These are phyloP conservation scores for Lycium ferocissimum DNA, from an alignment of 257 asterid species.

Conservation along the genomic window DNA sequence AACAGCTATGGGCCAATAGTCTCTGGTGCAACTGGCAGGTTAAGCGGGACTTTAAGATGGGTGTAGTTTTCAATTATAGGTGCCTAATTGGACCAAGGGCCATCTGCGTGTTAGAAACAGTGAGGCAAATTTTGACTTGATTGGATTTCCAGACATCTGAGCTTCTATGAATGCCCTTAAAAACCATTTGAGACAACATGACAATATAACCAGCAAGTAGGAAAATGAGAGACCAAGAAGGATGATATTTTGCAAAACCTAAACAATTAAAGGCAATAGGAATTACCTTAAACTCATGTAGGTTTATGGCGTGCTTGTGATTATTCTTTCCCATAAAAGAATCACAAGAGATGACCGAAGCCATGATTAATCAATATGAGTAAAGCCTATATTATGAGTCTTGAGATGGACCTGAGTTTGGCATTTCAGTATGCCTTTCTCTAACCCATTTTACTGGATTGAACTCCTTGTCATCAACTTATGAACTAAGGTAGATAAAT, in stretches of 20 bases:
- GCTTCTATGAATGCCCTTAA: neutral
- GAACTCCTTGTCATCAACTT: neutral
- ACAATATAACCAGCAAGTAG: neutral
- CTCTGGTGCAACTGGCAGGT: slow-evolving; percentile 4
- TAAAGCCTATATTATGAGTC: slow-evolving; percentile 15
- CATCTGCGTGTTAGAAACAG: neutral
- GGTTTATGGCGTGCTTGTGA: neutral
- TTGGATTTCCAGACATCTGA: neutral
- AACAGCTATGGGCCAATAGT: slow-evolving; percentile 14
- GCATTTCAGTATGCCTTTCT: neutral
- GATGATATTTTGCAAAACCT: neutral
- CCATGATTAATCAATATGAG: slow-evolving; percentile 3
- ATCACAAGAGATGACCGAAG: slow-evolving; percentile 17
- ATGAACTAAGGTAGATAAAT: neutral
- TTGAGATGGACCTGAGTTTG: slow-evolving; percentile 16
- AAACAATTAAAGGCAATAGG: neutral
- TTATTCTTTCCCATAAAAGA: neutral
- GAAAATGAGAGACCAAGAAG: neutral
- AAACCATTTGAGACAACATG: neutral
- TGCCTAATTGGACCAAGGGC: neutral
- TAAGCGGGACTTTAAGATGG: neutral
- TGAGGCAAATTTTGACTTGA: neutral
- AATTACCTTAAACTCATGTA: slow-evolving; percentile 15
- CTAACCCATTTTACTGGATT: neutral
- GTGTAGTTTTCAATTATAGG: neutral